Base-by-base conservation (phyloP, 805 yeast genomes). In the Nakazawaea ishiwadae region DNA sequence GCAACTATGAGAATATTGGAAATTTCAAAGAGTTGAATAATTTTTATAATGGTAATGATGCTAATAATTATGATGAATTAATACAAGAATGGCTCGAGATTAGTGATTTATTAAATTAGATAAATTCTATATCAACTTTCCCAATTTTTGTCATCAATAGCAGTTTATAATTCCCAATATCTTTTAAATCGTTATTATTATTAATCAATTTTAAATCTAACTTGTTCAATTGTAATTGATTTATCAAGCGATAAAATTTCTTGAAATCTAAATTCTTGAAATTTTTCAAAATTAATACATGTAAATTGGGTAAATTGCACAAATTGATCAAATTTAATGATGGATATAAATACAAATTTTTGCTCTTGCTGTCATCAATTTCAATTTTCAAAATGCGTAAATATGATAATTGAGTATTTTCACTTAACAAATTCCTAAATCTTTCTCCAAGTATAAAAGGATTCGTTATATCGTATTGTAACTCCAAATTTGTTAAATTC, bases 391-490 rank as follows among this genome's bases (percentile, higher is more conserved):
- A 29, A 10, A 14, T 2, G 4, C 0, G 4, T 18, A 41, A 36
- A 3, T 35, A 18, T 10, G 9, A 8, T 6, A 36, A 19, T 15
- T 15, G 20, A 10, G 35, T 31, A 10, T 37, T 21, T 15, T 52
- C 51, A 30, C 40, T 47, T 16, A 52, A 45, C 26, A 63, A 63
- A 39, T 53, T 52, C 39, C 53, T 52, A 41, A 63, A 63, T 24
- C 68, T 45, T 38, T 64, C 68, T 35, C 67, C 63, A 8, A 62
- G 47, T 17, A 62, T 54, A 48, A 63, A 63, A 33, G 60, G 56
- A 33, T 55, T 57, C 10, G 56, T 29, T 9, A 19, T 17, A 17
- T 42, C 48, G 39, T 62, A 63, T 0, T 43, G 47, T 17, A 63
- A 46, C 10, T 46, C 48, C 18, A 62, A 42, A n/a, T 44, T 42